Percentiles rank a stretch among this genome's conserved stretches.
phyloP scores from a whole-genome alignment of 495 filamentous ascomycete species.

The Neurospora sp. region DNA sequence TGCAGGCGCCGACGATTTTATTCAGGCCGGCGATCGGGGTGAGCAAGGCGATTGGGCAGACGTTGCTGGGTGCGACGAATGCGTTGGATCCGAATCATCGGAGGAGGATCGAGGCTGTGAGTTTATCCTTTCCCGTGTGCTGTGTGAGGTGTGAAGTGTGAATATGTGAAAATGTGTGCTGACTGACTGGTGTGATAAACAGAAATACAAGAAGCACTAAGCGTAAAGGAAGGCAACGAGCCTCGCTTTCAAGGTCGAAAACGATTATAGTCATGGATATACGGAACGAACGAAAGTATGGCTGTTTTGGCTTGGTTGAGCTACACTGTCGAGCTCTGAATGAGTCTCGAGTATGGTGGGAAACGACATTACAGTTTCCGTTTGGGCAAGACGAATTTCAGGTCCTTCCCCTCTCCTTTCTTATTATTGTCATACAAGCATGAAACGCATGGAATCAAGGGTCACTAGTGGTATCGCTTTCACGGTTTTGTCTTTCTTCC shows the following conservation, averaged over 20 bases:
- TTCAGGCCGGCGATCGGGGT: slow-evolving; percentile 85
- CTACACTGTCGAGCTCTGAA: not conserved
- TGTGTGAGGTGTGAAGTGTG: no score
- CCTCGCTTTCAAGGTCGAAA: not conserved
- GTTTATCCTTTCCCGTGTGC: slow-evolving; percentile 17
- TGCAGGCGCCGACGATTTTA: slow-evolving; percentile 79
- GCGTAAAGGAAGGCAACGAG: not conserved
- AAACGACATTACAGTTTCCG: not conserved
- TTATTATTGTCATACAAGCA: not conserved
- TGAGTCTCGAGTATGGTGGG: not conserved
- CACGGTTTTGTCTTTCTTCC: not conserved
- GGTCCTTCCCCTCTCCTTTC: not conserved
- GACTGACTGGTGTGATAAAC: not conserved
- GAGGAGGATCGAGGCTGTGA: slow-evolving; percentile 79
- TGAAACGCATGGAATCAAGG: not conserved
- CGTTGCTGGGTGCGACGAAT: slow-evolving; percentile 88
- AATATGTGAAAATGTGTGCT: no score
- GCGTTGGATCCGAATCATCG: slow-evolving; percentile 76
- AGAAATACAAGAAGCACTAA: slow-evolving; percentile 17
- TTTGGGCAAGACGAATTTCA: not conserved
- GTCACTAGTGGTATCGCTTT: not conserved
- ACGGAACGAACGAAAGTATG: not conserved
- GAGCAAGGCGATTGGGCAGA: slow-evolving; percentile 80
- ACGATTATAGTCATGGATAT: not conserved
- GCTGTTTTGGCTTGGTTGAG: not conserved